Base-by-base conservation (phyloP, 192 early-diverging fungal genomes). In the Coemansia sp. region DNA sequence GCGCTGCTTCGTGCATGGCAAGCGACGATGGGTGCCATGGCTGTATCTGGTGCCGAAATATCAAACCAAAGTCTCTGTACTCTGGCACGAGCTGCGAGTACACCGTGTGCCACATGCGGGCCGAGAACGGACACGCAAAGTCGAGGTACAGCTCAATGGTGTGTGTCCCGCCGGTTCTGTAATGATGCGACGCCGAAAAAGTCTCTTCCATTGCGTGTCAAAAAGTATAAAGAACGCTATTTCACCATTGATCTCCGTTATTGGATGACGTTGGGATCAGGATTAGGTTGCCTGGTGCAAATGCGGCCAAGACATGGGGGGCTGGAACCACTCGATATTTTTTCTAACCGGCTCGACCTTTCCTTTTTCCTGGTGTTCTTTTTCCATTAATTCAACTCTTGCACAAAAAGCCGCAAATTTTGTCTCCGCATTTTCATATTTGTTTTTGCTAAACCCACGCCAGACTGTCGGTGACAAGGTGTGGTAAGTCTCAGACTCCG, bases 1-100 rank as follows among this genome's bases (percentile, higher is more conserved):
- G 52, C 37, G 83, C 85, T 35, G 90, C 89, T 69, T 94, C 92
- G 59, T 92, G 88, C 54, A 91, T 68, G 26, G 91, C 58, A 4
- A 88, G 89, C 1, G 87, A 89, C 20, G 73, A 67, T 0, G 91
- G 90, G 69, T 94, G 91, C 92, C 92, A 93, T 1, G 90, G 88
- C 59, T 94, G 92, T 50, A 94, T 81, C 71, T 94, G 92, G 63
- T 94, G 89, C 16, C 91, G 82, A 67, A 94, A 88, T 14, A 89
- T 69, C 48, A 94, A 70, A 22, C 84, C 64, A 23, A 65, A 14
- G 20, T 75, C 11, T 3, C 71, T 60, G 9, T 88, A 51, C 48
- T 68, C 82, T 5, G 89, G 87, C 51, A 88, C 29, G 13, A 92
- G 77, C 55, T 87, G 74, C 20, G 69, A 29, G 32, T 73, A 64